These are phyloP conservation scores for Thuidium tamariscinum DNA, from an alignment of 225 moss, liverwort and hornwort species.

Conservation along the genomic window DNA sequence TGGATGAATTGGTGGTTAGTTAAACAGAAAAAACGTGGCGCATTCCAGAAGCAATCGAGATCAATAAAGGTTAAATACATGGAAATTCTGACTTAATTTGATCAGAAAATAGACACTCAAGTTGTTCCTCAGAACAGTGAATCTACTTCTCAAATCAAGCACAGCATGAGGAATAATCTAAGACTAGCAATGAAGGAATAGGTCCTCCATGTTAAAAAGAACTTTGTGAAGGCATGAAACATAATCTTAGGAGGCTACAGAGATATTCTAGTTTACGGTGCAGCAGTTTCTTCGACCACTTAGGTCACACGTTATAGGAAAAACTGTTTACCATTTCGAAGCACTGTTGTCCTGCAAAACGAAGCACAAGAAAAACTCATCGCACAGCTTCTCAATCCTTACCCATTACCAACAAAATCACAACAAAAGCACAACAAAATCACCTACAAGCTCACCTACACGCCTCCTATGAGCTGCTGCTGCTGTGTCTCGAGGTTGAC, in stretches of 20 bases:
- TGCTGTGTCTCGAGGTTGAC: too few relatives aligned
- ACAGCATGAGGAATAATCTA: background rate
- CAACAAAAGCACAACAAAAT: too few relatives aligned
- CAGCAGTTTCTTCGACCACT: background rate
- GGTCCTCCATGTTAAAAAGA: background rate
- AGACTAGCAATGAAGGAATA: background rate
- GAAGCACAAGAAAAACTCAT: too few relatives aligned
- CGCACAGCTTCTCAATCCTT: too few relatives aligned
- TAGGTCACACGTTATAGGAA: background rate
- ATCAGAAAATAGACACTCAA: background rate
- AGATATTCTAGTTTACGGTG: background rate
- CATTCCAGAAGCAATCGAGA: background rate
- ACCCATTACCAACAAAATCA: too few relatives aligned
- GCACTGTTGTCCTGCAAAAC: conserved; percentile 75
- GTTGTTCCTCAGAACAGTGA: background rate
- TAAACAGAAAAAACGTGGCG: background rate
- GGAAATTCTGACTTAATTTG: background rate
- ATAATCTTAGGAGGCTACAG: background rate
- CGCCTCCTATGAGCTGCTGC: too few relatives aligned
- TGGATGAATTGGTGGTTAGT: background rate
- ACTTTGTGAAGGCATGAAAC: background rate
- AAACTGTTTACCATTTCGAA: conserved; percentile 47
- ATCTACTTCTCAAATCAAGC: background rate
- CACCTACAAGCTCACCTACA: too few relatives aligned
- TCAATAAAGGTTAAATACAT: background rate